These are phyloP conservation scores for Ceratocystis huliohia DNA, from an alignment of 2,329 filamentous ascomycete genomes.

Conservation along the genomic window DNA sequence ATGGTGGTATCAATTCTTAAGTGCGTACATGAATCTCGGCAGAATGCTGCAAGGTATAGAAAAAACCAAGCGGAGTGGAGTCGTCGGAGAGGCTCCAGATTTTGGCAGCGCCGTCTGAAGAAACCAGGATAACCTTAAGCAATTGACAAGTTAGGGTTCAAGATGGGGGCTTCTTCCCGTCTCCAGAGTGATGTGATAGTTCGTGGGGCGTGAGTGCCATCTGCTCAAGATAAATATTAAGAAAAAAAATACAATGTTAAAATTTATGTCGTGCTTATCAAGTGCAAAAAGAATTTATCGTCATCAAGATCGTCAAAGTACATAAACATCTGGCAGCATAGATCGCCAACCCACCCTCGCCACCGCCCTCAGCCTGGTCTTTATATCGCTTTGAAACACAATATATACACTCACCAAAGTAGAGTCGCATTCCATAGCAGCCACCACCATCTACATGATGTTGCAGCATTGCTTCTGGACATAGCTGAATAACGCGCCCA, in stretches of 20 bases:
- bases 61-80: slow-evolving; percentile 11
- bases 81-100: slow-evolving; percentile 11
- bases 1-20: neutral
- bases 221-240: no score
- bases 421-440: neutral
- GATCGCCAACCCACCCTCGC: neutral
- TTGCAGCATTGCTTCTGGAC: slow-evolving; percentile 58
- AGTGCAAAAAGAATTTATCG: neutral
- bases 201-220: no score
- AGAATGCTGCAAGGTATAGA: neutral
- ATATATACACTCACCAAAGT: neutral
- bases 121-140: slow-evolving; percentile 5
- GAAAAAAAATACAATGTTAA: neutral
- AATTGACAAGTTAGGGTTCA: neutral
- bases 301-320: slow-evolving; percentile 12
- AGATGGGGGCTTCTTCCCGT: neutral
- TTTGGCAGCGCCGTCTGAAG: neutral
- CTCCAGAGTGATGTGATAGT: neutral
- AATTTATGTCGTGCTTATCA: neutral
- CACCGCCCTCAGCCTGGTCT: neutral
- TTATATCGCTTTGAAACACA: neutral
- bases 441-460: slow-evolving; percentile 47
- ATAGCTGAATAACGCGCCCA: slow-evolving; percentile 29
- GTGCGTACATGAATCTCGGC: neutral
- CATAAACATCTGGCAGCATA: neutral